These are phyloP conservation scores for Nemania bipapillata DNA, from an alignment of 2,329 filamentous ascomycete genomes.

Conservation along the genomic window DNA sequence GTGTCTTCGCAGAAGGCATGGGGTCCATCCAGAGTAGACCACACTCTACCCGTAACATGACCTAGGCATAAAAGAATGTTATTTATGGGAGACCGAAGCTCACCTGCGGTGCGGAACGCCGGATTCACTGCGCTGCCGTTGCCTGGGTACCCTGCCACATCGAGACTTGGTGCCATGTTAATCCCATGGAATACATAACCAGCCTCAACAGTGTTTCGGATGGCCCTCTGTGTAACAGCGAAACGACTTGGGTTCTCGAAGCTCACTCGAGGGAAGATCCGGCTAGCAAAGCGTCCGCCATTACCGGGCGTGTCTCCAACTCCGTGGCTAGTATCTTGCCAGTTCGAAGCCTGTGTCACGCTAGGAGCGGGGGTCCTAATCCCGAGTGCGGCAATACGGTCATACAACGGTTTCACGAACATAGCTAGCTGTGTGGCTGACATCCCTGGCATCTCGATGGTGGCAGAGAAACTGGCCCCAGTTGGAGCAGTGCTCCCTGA, in stretches of 20 bases:
- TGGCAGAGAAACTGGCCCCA: conserved; percentile 50
- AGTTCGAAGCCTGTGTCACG: conserved; percentile 48
- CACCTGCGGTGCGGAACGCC: conserved; percentile 55
- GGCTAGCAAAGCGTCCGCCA: conserved; percentile 49
- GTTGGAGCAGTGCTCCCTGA: conserved; percentile 36
- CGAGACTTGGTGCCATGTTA: conserved; percentile 47
- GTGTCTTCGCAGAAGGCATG: not conserved
- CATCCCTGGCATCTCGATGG: conserved; percentile 51
- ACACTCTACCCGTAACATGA: not conserved
- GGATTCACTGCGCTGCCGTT: conserved; percentile 55
- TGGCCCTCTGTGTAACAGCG: conserved; percentile 46
- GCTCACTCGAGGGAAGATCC: conserved; percentile 49
- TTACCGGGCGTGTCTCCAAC: conserved; percentile 48
- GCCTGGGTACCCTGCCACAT: conserved; percentile 49
- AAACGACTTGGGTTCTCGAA: conserved; percentile 44
- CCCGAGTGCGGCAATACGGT: conserved; percentile 50
- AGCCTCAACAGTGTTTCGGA: conserved; percentile 53
- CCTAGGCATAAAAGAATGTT: not conserved
- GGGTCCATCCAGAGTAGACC: not conserved
- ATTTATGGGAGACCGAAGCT: not conserved
- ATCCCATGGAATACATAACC: conserved; percentile 53
- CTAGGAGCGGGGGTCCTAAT: conserved; percentile 44
- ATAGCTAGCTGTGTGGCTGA: conserved; percentile 41
- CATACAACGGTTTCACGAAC: conserved; percentile 52
- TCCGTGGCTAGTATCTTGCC: conserved; percentile 43